Evolutionary conservation across 495 filamentous ascomycete genomes (phyloP).

Genomic region (Pyrenula massariospora): DNA sequence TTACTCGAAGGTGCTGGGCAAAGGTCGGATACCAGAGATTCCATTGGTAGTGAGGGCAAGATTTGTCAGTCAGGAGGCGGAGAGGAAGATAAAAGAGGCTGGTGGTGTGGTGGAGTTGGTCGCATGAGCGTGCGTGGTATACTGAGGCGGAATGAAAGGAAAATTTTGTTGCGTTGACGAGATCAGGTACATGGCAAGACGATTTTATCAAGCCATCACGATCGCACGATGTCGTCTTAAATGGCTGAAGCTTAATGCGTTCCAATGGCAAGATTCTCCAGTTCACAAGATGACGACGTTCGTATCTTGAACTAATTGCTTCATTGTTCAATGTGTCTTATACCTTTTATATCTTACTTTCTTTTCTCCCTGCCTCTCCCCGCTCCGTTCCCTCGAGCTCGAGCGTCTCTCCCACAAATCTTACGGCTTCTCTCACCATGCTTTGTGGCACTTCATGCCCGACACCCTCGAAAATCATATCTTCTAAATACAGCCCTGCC

Average conservation of each 20-base stretch:
- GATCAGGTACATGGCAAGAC: too few species aligned
- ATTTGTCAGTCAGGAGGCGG: slow-evolving; percentile 78
- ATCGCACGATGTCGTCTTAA: too few species aligned
- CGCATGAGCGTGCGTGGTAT: slow-evolving; percentile 48
- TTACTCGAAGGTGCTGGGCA: slow-evolving; percentile 88
- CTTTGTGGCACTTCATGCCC: slow-evolving; percentile 60
- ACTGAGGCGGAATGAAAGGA: slow-evolving; percentile 19
- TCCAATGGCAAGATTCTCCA: too few species aligned
- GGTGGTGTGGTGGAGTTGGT: slow-evolving; percentile 88
- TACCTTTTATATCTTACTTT: slow-evolving; percentile 14
- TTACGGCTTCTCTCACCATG: slow-evolving; percentile 62
- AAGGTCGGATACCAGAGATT: slow-evolving; percentile 76
- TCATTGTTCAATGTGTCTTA: too few species aligned
- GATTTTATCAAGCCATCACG: too few species aligned
- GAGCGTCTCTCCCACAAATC: slow-evolving; percentile 47
- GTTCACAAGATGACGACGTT: too few species aligned
- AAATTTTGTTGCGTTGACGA: too few species aligned
- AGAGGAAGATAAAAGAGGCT: slow-evolving; percentile 90
- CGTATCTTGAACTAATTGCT: too few species aligned
- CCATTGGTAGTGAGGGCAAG: slow-evolving; percentile 81
- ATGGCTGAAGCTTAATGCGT: too few species aligned
- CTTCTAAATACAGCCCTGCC: slow-evolving; percentile 52
- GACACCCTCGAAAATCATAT: slow-evolving; percentile 59
- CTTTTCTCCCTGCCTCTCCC: slow-evolving; percentile 3
- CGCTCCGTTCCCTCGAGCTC: not conserved